Conservation (phyloP, 805 yeast genomes). For the Ogataea methylovora region DNA sequence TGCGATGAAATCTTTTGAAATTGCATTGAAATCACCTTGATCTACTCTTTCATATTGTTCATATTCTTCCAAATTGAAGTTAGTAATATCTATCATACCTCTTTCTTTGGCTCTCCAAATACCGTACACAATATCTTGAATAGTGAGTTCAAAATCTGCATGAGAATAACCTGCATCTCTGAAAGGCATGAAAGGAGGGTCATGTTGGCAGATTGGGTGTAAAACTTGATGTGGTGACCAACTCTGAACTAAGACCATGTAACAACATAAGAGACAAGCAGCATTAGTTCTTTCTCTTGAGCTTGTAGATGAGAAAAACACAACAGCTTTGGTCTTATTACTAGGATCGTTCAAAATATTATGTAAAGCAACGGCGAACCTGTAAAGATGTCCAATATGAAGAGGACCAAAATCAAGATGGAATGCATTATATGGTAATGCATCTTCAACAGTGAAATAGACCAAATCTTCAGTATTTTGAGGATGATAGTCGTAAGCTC, state of each 20-base stretch:
- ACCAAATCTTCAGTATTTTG: conserved; percentile 67
- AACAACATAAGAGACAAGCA: conserved; percentile 88
- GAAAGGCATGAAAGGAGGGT: conserved; percentile 90
- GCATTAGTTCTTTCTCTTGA: conserved; percentile 85
- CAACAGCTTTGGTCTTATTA: conserved; percentile 83
- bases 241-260: conserved; percentile 89
- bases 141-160: conserved; percentile 88
- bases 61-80: conserved; percentile 86
- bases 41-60: conserved; percentile 94
- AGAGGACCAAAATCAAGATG: conserved; percentile 96
- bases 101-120: conserved; percentile 97
- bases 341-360: conserved; percentile 81
- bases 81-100: conserved; percentile 77
- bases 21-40: conserved; percentile 90
- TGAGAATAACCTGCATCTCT: conserved; percentile 96
- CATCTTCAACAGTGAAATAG: conserved; percentile 87
- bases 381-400: conserved; percentile 85
- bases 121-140: conserved; percentile 93
- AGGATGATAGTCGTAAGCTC: conserved; percentile 80
- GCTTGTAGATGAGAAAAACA: conserved; percentile 78
- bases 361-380: conserved; percentile 93
- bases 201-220: conserved; percentile 87
- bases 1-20: conserved; percentile 92
- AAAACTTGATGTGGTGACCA: conserved; percentile 98
- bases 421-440: conserved; percentile 89